These are phyloP conservation scores for Groenewaldozyma sp. DNA, from an alignment of 1,139 yeast genomes.

Conservation along the genomic window DNA sequence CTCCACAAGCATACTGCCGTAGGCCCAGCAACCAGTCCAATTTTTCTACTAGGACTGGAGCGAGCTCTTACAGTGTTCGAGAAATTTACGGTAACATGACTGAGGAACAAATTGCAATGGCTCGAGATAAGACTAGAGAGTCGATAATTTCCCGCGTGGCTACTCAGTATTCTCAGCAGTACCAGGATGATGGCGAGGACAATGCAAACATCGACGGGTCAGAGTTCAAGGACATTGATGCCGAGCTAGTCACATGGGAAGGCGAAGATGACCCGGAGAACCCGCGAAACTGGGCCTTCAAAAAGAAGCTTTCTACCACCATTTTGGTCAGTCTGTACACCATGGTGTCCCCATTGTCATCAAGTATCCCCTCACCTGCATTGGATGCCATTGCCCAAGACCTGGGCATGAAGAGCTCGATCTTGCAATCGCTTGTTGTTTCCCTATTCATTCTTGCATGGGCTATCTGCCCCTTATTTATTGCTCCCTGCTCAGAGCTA, in stretches of 20 bases:
- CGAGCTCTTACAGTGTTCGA: constrained; percentile 12
- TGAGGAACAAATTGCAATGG: constrained; percentile 15
- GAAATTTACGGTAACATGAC: constrained; percentile 22
- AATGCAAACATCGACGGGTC: constrained; percentile 31
- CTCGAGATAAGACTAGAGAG: constrained; percentile 23
- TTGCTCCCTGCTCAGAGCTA: constrained; percentile 54
- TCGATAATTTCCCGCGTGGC: constrained; percentile 18
- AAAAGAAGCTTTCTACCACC: constrained; percentile 38
- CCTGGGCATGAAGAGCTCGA: constrained; percentile 33
- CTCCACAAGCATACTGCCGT: too few relatives aligned
- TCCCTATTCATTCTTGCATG: constrained; percentile 54
- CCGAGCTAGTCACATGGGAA: constrained; percentile 60
- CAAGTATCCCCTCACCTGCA: constrained; percentile 54
- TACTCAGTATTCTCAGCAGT: constrained; percentile 11
- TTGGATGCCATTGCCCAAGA: constrained; percentile 37
- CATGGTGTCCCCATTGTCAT: constrained; percentile 49
- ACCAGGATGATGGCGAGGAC: constrained; percentile 14
- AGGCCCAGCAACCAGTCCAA: not conserved
- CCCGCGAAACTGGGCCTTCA: constrained; percentile 50
- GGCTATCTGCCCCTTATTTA: constrained; percentile 52
- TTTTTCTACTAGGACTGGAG: constrained; percentile 1
- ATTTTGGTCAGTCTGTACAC: constrained; percentile 45
- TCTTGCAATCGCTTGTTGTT: constrained; percentile 42
- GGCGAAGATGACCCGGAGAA: constrained; percentile 49
- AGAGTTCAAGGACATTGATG: constrained; percentile 45